Base-by-base conservation (phyloP, 2,329 filamentous ascomycete species). In the Colletotrichum paranaense region DNA sequence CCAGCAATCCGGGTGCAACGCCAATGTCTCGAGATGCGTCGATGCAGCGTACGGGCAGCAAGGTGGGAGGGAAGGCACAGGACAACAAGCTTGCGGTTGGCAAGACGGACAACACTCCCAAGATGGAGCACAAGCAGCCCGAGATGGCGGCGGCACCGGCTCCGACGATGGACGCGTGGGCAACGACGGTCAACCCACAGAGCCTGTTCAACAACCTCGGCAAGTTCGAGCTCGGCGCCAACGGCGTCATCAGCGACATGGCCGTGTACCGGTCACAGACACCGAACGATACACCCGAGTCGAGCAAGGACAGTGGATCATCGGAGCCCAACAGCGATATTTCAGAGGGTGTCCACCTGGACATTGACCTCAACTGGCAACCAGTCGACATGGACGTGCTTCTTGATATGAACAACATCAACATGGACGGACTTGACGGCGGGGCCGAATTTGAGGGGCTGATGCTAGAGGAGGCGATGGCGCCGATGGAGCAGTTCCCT, bases 271-370 rank as follows among this genome's bases (percentile, higher is more conserved):
- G 87, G 24, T 86, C 88, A 1, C 82, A 88, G 69, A 90, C 90
- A 28, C 90, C 90, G 0, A 90, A 91, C 73, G 89, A 92, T 77
- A 92, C 91, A 8, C 91, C 90, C 0, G 90, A 92, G 76, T 92
- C 90, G 2, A 89, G 85, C 80, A 91, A 91, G 79, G 90, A 92
- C 69, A 88, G 87, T 76, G 87, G 88, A 4, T 80, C 84, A 9
- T 91, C 90, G 53, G 90, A 92, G 76, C 88, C 89, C 11, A 91
- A 88, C 74, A 92, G 89, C 77, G 90, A 92, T 76, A 88, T 92
- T 22, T 87, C 89, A 3, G 90, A 92, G 69, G 84, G 84, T 5
- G 84, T 86, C 4, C 79, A 82, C 19, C 82, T 91, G 16, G 89
- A 91, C 56, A 86, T 91, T 62, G 87, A 86, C 38, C 78, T 88